These are phyloP conservation scores for Allium fistulosum DNA, from an alignment of 106 monocot genomes.

Conservation along the genomic window DNA sequence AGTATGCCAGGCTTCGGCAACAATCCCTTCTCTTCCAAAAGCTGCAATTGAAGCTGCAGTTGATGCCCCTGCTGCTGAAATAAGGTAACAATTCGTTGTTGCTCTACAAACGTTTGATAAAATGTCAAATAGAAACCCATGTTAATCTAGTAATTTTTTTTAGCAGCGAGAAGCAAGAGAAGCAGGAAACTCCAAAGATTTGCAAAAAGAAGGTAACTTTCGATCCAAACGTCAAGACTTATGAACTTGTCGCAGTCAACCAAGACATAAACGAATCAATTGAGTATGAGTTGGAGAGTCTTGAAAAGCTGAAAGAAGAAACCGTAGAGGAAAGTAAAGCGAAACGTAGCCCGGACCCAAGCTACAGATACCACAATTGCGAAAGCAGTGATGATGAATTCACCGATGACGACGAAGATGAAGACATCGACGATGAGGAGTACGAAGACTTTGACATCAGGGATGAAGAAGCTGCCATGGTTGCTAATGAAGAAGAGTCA, in stretches of 20 bases:
- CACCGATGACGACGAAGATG: conserved; percentile 20
- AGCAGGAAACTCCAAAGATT: conserved; percentile 1
- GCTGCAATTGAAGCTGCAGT: conserved; percentile 4
- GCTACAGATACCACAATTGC: conserved; percentile 68
- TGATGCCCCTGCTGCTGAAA: conserved; percentile 9
- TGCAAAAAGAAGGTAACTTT: conserved; percentile 76
- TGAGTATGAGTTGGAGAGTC: neutral
- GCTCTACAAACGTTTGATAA: neutral
- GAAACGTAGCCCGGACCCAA: conserved; percentile 9
- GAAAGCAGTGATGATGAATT: conserved; percentile 27
- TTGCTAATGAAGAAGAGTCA: conserved; percentile 52
- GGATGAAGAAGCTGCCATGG: conserved; percentile 15
- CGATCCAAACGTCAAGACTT: conserved; percentile 60
- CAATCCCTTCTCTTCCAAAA: conserved; percentile 15
- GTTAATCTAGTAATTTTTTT: neutral
- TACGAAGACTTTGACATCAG: conserved; percentile 31
- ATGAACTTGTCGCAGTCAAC: conserved; percentile 9
- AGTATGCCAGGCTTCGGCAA: conserved; percentile 6
- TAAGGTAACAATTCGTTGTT: conserved; percentile 11
- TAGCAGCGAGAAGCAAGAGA: conserved; percentile 23
- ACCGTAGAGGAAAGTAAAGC: conserved; percentile 1
- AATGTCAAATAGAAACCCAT: neutral
- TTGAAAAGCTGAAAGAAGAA: conserved; percentile 12
- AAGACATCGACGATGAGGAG: conserved; percentile 20
- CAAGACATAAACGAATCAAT: neutral